Conservation (phyloP, 371 early-diverging fungal species). For the Mucor circinelloides region DNA sequence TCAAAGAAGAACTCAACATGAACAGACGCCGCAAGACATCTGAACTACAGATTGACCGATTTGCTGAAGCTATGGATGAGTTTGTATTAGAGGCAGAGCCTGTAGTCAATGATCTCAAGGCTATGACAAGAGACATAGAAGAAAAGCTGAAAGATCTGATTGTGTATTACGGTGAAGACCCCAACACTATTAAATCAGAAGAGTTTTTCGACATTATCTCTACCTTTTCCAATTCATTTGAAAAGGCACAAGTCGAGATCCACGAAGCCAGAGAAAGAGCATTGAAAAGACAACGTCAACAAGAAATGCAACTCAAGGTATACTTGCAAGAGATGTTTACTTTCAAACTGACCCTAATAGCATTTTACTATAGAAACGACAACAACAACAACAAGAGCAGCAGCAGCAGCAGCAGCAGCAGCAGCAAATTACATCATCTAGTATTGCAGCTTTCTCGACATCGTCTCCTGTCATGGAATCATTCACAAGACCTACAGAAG, state of each 20-base stretch:
- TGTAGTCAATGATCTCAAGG: constrained; percentile 35
- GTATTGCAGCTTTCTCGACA: background rate
- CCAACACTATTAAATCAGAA: constrained; percentile 74
- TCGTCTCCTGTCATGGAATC: background rate
- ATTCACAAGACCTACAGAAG: constrained; percentile 16
- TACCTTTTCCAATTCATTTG: constrained; percentile 44
- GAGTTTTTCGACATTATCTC: constrained; percentile 79
- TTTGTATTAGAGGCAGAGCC: constrained; percentile 49
- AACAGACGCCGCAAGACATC: constrained; percentile 31
- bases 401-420: background rate
- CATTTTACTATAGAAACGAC: constrained; percentile 12
- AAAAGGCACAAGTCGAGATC: constrained; percentile 30
- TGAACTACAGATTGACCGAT: constrained; percentile 62
- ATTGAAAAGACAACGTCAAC: constrained; percentile 23
- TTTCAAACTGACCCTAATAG: background rate
- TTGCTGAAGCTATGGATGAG: constrained; percentile 66
- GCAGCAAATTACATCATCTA: constrained; percentile 4
- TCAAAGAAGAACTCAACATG: constrained; percentile 60
- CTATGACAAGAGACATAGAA: constrained; percentile 51
- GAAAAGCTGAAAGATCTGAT: constrained; percentile 64
- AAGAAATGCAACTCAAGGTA: constrained; percentile 22
- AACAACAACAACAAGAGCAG: constrained; percentile 9
- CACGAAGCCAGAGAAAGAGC: constrained; percentile 36
- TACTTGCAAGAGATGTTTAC: background rate
- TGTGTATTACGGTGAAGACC: constrained; percentile 82